Evolutionary conservation across 176 grass and related monocot genomes (phyloP), one percentile per base, ranked within the genome.

Genomic region (Phoenix roebelenii): DNA sequence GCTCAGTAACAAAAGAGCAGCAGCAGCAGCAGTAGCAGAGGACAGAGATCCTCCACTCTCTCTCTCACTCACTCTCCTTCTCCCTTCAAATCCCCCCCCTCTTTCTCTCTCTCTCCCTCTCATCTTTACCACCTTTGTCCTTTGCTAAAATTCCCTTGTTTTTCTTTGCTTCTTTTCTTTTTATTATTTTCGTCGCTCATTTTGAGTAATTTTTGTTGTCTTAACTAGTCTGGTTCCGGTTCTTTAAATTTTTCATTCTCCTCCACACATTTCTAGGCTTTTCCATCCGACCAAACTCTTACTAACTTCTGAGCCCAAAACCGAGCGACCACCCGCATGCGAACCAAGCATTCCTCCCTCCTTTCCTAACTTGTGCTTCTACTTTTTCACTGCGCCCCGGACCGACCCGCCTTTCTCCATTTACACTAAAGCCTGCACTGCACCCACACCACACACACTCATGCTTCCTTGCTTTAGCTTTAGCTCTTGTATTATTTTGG

Each of bases 1-100:
- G 69, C 85, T 80, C 76, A 54, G 61, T 77, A 80, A 77, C 85
- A 74, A 80, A 75, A 78, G 59, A 65, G 54, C 59, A 78, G 64
- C 50, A 55, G 74, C 68, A 70, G 54, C 59, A 78, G 64, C 50
- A 55, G 74, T 63, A 70, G 54, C 26, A 49, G 52, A 60, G 25
- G 44, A 29, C 64, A 74, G 56, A 80, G 77, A 83, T 83, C 85
- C 62, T 79, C 75, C 76, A 18, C 55, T 58, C 68, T 18, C 69
- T 61, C 32, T 54, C 61, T 63, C 51, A 54, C 52, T 17, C 55
- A 26, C 22, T 58, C 55, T 18, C 18, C 9, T 9, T 64, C 57
- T 32, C 30, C 1, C 35, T 44, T 44, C 35, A 44, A 44, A 44
- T 9, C 9, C 29, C 4, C 3, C 29, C 29, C 6, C 9, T 9